These are phyloP conservation scores for Amaranthus hypochondriacus DNA, from an alignment of 148 eudicot species.

Conservation along the genomic window DNA sequence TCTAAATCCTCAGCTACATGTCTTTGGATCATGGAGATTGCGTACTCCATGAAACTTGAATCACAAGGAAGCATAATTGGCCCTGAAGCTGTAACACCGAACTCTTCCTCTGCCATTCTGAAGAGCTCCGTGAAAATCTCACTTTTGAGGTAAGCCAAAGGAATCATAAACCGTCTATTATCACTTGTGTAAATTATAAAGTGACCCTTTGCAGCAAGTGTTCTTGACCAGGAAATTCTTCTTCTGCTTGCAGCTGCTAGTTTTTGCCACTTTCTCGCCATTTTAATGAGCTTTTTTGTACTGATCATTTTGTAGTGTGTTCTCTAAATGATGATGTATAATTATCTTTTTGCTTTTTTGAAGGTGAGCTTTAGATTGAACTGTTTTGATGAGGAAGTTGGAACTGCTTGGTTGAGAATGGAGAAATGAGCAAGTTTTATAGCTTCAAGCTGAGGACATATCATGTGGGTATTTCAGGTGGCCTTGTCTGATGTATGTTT, in stretches of 20 bases:
- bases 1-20: not conserved
- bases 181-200: constrained; percentile 22
- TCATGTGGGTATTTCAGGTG: too few relatives aligned
- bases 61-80: constrained; percentile 28
- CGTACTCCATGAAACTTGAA: constrained; percentile 21
- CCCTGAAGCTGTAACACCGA: constrained; percentile 24
- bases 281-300: constrained; percentile 32
- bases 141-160: constrained; percentile 16
- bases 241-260: constrained; percentile 14
- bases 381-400: too few relatives aligned
- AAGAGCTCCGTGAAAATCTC: constrained; percentile 16
- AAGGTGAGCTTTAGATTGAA: too few relatives aligned
- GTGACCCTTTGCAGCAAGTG: constrained; percentile 25
- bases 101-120: constrained; percentile 27
- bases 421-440: not conserved
- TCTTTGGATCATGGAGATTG: constrained; percentile 10
- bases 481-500: not conserved
- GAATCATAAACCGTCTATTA: constrained; percentile 24
- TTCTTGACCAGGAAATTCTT: constrained; percentile 5
- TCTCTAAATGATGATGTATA: too few relatives aligned
- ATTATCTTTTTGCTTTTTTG: too few relatives aligned
- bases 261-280: constrained; percentile 37
- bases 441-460: not conserved
- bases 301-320: constrained; percentile 14
- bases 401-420: too few relatives aligned